Conservation (phyloP, 2,329 filamentous ascomycete species). For the Xylaria sp. region DNA sequence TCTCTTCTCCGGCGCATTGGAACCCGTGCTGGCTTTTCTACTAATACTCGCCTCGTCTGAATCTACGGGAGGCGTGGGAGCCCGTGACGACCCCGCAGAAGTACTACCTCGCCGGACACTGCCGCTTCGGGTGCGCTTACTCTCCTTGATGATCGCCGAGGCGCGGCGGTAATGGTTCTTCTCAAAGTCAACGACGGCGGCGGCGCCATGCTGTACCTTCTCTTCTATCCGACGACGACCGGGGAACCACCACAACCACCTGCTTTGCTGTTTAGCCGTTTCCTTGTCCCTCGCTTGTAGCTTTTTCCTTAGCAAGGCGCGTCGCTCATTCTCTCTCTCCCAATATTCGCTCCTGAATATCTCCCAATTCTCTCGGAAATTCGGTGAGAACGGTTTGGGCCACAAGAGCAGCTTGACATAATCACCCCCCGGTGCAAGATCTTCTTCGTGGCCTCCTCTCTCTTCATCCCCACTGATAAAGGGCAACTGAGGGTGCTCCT, state of each 20-base stretch:
- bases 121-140: slow-evolving; percentile 62
- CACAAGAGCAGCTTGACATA: slow-evolving; percentile 90
- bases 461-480: slow-evolving; percentile 65
- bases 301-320: slow-evolving; percentile 76
- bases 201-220: slow-evolving; percentile 37
- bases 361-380: slow-evolving; percentile 97
- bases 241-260: slow-evolving; percentile 89
- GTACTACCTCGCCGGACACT: slow-evolving; percentile 64
- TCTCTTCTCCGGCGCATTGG: slow-evolving; percentile 61
- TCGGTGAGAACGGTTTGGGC: slow-evolving; percentile 93
- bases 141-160: slow-evolving; percentile 58
- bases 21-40: slow-evolving; percentile 61
- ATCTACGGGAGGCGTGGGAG: slow-evolving; percentile 61
- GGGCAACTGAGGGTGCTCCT: slow-evolving; percentile 55
- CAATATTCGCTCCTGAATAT: slow-evolving; percentile 94
- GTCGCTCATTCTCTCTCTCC: slow-evolving; percentile 94
- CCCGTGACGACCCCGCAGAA: slow-evolving; percentile 61
- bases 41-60: slow-evolving; percentile 52
- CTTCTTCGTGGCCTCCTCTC: slow-evolving; percentile 81
- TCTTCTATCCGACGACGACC: slow-evolving; percentile 69
- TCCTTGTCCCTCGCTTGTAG: slow-evolving; percentile 75
- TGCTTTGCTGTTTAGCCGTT: slow-evolving; percentile 73
- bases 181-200: slow-evolving; percentile 45
- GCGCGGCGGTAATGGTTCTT: slow-evolving; percentile 57
- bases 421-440: slow-evolving; percentile 89